A percentile compares a stretch with the other conserved stretches of the same genome.
phyloP scores from a whole-genome alignment of 106 monocot genomes.

The Apostasia shenzhenica region DNA sequence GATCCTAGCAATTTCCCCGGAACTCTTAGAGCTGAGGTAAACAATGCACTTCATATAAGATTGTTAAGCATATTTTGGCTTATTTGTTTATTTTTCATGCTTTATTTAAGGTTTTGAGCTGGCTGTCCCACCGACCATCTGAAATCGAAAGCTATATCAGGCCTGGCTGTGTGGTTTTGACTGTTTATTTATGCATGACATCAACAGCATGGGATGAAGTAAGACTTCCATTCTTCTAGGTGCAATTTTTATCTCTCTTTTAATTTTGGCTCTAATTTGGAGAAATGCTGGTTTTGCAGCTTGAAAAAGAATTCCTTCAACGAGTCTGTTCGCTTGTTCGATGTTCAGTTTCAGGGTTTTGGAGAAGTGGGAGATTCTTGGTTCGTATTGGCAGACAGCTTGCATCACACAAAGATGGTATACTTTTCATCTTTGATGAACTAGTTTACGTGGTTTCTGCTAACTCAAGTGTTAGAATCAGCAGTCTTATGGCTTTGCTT shows the following conservation, averaged over 20 bases:
- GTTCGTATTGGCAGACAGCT: conserved; percentile 51
- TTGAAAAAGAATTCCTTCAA: conserved; percentile 58
- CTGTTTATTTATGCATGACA: conserved; percentile 79
- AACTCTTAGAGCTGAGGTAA: conserved; percentile 57
- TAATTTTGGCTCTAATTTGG: neutral
- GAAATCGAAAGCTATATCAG: conserved; percentile 97
- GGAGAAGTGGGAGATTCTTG: conserved; percentile 86
- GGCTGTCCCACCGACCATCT: conserved; percentile 83
- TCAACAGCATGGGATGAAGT: conserved; percentile 69
- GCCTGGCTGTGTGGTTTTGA: conserved; percentile 89
- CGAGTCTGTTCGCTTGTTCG: conserved; percentile 56
- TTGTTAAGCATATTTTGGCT: neutral
- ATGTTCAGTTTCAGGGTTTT: conserved; percentile 52
- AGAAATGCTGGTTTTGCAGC: conserved; percentile 30
- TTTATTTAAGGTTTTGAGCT: conserved; percentile 59
- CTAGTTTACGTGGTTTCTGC: too few species aligned
- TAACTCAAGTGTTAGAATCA: too few species aligned
- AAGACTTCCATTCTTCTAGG: conserved; percentile 1
- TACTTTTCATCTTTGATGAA: neutral
- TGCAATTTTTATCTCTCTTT: neutral
- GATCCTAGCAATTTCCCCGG: conserved; percentile 77
- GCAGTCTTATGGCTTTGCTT: neutral
- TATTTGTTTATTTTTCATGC: neutral
- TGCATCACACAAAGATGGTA: conserved; percentile 84
- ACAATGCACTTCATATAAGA: neutral